Percentiles rank a stretch among this genome's conserved stretches.
Conservation (phyloP, 192 early-diverging fungal species). For the Mortierella claussenii region DNA sequence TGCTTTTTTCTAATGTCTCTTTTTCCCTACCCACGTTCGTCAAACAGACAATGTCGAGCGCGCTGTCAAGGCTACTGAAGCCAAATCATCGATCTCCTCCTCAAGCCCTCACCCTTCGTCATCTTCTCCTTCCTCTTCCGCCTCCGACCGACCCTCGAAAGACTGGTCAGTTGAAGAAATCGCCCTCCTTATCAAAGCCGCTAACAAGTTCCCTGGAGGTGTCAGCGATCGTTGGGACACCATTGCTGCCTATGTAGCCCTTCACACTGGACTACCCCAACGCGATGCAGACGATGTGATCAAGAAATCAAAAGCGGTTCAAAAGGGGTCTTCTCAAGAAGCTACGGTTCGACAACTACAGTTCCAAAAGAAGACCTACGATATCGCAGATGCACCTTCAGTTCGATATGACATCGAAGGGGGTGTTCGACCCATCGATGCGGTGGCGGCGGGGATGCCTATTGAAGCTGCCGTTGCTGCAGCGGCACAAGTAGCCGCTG, state of each 20-base stretch:
- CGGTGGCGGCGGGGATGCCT: not conserved
- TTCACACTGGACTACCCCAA: slow-evolving; percentile 70
- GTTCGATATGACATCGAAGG: slow-evolving; percentile 59
- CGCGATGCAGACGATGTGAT: slow-evolving; percentile 78
- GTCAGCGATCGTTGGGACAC: slow-evolving; percentile 80
- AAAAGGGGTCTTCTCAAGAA: slow-evolving; percentile 61
- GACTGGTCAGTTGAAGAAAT: slow-evolving; percentile 80
- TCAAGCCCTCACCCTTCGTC: not conserved
- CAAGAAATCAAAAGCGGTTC: slow-evolving; percentile 72
- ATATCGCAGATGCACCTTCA: slow-evolving; percentile 57
- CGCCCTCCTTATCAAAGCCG: slow-evolving; percentile 79
- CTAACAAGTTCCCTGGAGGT: slow-evolving; percentile 85
- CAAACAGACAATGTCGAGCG: not conserved
- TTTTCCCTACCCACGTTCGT: no score
- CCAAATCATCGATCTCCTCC: no score
- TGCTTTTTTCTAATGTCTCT: no score
- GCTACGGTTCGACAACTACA: slow-evolving; percentile 27
- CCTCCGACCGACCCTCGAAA: slow-evolving; percentile 19
- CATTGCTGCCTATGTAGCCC: slow-evolving; percentile 80
- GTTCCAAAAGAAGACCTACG: slow-evolving; percentile 41
- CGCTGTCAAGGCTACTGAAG: slow-evolving; percentile 18
- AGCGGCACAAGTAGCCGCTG: not conserved
- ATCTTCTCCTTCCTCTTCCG: not conserved
- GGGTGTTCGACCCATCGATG: slow-evolving; percentile 17
- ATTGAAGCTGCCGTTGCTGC: not conserved